Evolutionary conservation across 306 rosid species (phyloP), one percentile per base, ranked within the genome.

Genomic region (Heteromeles arbutifolia): DNA sequence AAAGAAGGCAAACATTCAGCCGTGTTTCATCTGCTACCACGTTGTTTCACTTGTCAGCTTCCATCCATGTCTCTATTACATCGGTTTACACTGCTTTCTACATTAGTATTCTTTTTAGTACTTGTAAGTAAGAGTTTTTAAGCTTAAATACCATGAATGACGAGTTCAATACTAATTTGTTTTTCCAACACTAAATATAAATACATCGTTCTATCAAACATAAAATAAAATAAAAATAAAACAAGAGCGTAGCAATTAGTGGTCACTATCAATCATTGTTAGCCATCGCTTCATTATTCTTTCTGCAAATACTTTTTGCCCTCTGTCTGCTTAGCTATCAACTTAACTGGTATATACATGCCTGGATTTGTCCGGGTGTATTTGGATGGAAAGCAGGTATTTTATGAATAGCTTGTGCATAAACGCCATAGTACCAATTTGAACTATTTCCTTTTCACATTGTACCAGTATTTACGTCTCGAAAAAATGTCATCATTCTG

Each of bases 1-100:
- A 61, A 73, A 73, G 21, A 61, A 39, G 29, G 69, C 26, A 59
- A 73, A 73, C 28, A 6, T 73, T 41, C 69, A 59, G 43, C 69
- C 69, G 18, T 61, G 77, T 25, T 73, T 73, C 77, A 10, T 26
- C 68, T 3, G 43, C 21, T 64, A 64, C 21, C 31, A 64, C 43
- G 24, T 31, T 7, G 22, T 7, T 63, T 1, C 21, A 61, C 63
- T 57, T 61, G 37, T 25, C 34, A 61, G 34, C n/a, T 61, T 13
- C 21, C 6, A 48, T 15, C 53, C 6, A 11, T 11, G 11, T 57
- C 63, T 22, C 63, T 2, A 7, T 22, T 48, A 15, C 8, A 45
- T 45, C 6, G 17, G 17, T 45, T 45, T 14, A 14, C 53, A 14
- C 19, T 45, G 19, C 2, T 45, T 45, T 45, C 15, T 14, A 45